Evolutionary conservation across 352 stramenopile species (phyloP), one percentile per base, ranked within the genome.

Genomic region (Saprolegnia parasitica): DNA sequence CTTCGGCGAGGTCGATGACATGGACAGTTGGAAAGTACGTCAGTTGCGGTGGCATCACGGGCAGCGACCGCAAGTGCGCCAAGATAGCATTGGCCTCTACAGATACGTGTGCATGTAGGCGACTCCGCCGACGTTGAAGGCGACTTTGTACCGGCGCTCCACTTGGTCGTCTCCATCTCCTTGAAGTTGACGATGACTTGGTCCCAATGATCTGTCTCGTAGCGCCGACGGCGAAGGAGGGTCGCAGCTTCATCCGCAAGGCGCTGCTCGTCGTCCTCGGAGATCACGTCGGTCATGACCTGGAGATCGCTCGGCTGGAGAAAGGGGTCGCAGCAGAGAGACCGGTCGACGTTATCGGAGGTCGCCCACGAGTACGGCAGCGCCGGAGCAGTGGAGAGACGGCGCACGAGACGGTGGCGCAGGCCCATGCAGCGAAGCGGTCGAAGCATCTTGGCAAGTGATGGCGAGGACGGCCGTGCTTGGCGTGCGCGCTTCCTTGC

Each of bases 141-240:
- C 5, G 4, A 26, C n/a, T n/a, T 42, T 26, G 9, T 64, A 73
- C 78, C 78, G 24, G 72, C 49, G 63, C 82, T 92, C 86, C 86
- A 95, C 37, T 85, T 81, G 35, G 81, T 89, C 46, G 83, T 82
- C 66, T 95, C 86, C 84, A 93, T 95, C 76, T 95, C 86, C 67
- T 93, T 93, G 68, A 90, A 95, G 64, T 95, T 92, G 75, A 95
- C 70, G 65, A 95, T 95, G 35, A 87, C 83, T 40, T 87, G 78
- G 76, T 95, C 86, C 86, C 86, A 95, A 68, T 95, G 86, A 55
- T 88, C 77, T 46, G 86, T 77, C 45, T 95, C 84, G 65, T 90
- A 92, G 47, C 83, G 83, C n/a, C 86, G 79, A 39, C 85, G 82
- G 23, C 74, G 77, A n/a, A 95, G 74, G 32, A 90, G 75, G 54